Evolutionary conservation across 2,329 filamentous ascomycete genomes (phyloP), one percentile per base, ranked within the genome.

Genomic region (Chrysoporthe deuterocubensis): DNA sequence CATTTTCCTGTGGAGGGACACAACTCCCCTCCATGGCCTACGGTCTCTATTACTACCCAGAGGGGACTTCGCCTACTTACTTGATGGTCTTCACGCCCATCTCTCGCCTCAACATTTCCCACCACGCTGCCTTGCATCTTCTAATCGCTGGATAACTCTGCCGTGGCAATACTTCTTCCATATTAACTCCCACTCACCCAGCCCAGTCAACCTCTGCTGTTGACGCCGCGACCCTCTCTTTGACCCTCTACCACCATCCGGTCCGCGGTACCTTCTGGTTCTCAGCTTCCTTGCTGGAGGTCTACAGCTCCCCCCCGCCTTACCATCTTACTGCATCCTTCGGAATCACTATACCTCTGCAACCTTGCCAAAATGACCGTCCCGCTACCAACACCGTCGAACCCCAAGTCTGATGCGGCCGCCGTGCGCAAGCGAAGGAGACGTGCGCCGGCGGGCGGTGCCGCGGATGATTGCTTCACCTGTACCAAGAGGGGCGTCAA

Each of bases 391-490:
- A 67, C 80, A 81, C 72, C 81, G 72, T 72, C 74, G 46, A 75
- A 74, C 52, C 69, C 75, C 34, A 70, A 73, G 34, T 71, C 74
- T n/a, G 72, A 74, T 34, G 75, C 74, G 48, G 81, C 83, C 68
- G 83, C 83, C 64, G 81, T 84, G 64, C 83, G 85, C 75, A 88
- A 97, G 84, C 89, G 94, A 77, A 90, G 94, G 83, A 92, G 94
- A 86, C 89, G 94, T 81, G 92, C 94, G 26, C 92, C 93, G 26
- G 90, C 93, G 63, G 94, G 92, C 71, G 95, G 95, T 75, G 95
- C 95, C 69, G 89, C 92, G 58, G 94, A 97, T 79, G 95, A 98
- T 80, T 99, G 95, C 86, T 97, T 97, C 78, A 90, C 94, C 56
- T 99, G 95, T 82, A 87, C 90, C 73, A 96, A 94, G 81, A 89